phyloP scores from a whole-genome alignment of 805 yeast species.

The Candida corydali region DNA sequence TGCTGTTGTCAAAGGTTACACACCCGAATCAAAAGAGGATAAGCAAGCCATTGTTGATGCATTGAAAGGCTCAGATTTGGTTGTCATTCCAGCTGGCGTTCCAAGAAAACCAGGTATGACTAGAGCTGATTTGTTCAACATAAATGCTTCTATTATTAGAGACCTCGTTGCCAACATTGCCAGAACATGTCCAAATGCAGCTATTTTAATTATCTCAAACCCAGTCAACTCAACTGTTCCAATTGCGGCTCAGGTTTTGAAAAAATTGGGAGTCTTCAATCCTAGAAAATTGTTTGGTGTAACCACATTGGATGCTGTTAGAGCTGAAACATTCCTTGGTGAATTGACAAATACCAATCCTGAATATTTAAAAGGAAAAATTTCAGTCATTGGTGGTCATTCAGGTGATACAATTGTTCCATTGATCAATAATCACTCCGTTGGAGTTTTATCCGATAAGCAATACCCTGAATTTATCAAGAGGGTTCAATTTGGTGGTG shows the following conservation, averaged over 20 bases:
- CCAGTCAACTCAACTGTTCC: slow-evolving; percentile 47
- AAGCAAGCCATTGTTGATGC: slow-evolving; percentile 33
- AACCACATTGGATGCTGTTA: slow-evolving; percentile 42
- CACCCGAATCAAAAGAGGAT: slow-evolving; percentile 37
- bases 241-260: slow-evolving; percentile 46
- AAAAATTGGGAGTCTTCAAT: slow-evolving; percentile 43
- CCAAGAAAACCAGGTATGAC: slow-evolving; percentile 50
- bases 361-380: slow-evolving; percentile 30
- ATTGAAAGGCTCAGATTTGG: slow-evolving; percentile 35
- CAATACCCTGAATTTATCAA: slow-evolving; percentile 28
- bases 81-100: slow-evolving; percentile 45
- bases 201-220: slow-evolving; percentile 43
- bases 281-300: slow-evolving; percentile 44
- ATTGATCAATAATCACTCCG: slow-evolving; percentile 20
- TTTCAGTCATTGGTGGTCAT: slow-evolving; percentile 44
- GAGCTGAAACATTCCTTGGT: slow-evolving; percentile 45
- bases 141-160: slow-evolving; percentile 42
- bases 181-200: slow-evolving; percentile 36
- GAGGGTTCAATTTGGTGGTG: slow-evolving; percentile 71
- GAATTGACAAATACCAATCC: slow-evolving; percentile 31
- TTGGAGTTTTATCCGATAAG: slow-evolving; percentile 10
- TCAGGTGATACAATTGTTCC: slow-evolving; percentile 47
- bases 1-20: slow-evolving; percentile 38
- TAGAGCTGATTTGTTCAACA: slow-evolving; percentile 44
- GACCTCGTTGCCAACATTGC: slow-evolving; percentile 40